phyloP scores from a whole-genome alignment of 768 basidiomycete genomes.

The Suillus plorans region DNA sequence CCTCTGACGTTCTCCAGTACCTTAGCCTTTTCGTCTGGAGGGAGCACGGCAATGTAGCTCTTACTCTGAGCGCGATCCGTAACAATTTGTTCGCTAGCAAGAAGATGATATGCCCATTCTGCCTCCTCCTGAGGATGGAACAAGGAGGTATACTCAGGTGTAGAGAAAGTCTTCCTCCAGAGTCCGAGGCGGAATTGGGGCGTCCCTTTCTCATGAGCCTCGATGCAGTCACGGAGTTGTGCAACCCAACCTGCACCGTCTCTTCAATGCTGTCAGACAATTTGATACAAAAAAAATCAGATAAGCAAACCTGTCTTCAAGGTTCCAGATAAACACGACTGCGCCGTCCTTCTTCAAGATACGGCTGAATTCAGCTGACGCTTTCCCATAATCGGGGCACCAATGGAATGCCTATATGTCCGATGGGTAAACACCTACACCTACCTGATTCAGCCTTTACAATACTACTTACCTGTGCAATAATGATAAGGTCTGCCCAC shows the following conservation, averaged over 20 bases:
- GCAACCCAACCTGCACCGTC: constrained; percentile 72
- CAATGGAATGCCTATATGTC: constrained; percentile 83
- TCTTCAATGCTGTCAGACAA: constrained; percentile 31
- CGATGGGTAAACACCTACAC: background rate
- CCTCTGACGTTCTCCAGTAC: constrained; percentile 50
- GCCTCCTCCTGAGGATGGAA: constrained; percentile 65
- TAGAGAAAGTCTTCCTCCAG: constrained; percentile 74
- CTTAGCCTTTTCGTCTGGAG: constrained; percentile 53
- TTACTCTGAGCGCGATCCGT: constrained; percentile 76
- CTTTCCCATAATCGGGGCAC: constrained; percentile 77
- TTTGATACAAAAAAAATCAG: background rate
- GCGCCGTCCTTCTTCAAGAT: constrained; percentile 76
- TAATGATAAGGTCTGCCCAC: constrained; percentile 77
- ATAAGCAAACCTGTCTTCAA: constrained; percentile 68
- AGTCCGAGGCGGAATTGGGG: constrained; percentile 80
- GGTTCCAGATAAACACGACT: constrained; percentile 84
- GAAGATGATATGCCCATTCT: constrained; percentile 51
- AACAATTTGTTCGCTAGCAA: constrained; percentile 52
- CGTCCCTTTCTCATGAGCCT: constrained; percentile 65
- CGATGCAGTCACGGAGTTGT: constrained; percentile 65
- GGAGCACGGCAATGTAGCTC: constrained; percentile 75
- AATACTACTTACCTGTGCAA: constrained; percentile 61
- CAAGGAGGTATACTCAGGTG: constrained; percentile 51
- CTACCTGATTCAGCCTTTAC: background rate
- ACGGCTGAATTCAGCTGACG: constrained; percentile 74